Conservation (phyloP, 176 grass and related monocot species). For the Oryza meyeriana region DNA sequence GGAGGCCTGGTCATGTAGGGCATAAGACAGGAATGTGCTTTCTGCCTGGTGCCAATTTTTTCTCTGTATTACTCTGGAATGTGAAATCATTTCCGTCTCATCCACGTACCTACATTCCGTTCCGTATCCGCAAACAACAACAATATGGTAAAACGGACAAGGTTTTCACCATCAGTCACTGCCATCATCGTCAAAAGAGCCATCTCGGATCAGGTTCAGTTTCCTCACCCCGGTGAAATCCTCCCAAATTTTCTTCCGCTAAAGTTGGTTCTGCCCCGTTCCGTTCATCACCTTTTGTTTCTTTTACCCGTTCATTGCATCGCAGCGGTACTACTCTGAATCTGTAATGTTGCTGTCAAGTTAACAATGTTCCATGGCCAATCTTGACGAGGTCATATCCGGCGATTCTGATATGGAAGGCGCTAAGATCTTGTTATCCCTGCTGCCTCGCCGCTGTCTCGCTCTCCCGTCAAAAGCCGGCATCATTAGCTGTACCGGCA, state of each 20-base stretch:
- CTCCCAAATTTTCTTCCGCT: not conserved
- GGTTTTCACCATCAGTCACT: not conserved
- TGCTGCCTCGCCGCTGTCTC: not conserved
- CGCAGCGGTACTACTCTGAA: not conserved
- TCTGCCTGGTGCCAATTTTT: not conserved
- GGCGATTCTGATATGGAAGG: conserved; percentile 32
- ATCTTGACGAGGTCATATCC: conserved; percentile 25
- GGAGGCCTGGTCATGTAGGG: not conserved
- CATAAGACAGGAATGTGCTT: not conserved
- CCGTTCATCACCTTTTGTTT: not conserved
- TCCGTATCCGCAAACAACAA: not conserved
- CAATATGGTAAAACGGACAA: not conserved
- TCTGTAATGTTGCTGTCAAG: not conserved
- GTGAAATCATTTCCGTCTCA: not conserved
- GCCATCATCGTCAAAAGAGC: not conserved
- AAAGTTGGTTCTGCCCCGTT: not conserved
- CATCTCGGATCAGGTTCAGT: not conserved
- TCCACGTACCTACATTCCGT: not conserved
- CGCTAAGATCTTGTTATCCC: conserved; percentile 38
- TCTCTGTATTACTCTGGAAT: no score
- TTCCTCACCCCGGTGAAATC: not conserved
- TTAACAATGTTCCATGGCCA: not conserved
- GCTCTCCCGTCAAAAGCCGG: conserved; percentile 37
- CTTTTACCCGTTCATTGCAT: not conserved
- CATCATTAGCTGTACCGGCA: conserved; percentile 32